Evolutionary conservation across 441 rosid genomes (phyloP), one percentile per base, ranked within the genome.

Genomic region (Erysimum cheiri): DNA sequence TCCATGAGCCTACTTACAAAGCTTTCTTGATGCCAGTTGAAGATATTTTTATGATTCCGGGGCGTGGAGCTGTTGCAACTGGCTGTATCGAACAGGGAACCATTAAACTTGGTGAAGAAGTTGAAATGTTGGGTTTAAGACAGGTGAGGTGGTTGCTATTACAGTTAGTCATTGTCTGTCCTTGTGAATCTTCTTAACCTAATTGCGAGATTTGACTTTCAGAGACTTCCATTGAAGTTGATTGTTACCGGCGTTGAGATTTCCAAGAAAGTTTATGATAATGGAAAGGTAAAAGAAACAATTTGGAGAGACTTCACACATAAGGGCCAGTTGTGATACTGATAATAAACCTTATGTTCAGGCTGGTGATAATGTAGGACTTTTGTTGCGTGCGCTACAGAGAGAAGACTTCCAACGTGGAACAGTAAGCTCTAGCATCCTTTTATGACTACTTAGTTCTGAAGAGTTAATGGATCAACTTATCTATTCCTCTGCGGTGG

Each of bases 361-460:
- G 98, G 98, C 96, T 84, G 97, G 98, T 79, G 96, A 94, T 78
- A 94, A 91, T 72, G 98, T 94, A 22, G 97, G 98, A 59, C 98
- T 91, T 75, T 96, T 94, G 28, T 82, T 94, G 4, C 97, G 96
- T 83, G 96, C 96, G 50, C 65, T 94, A 60, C 91, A 90, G 75
- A 80, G 98, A 47, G 97, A 93, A n/a, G 98, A 93, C 70, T 72
- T 91, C 35, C 85, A 88, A 60, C 86, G 97, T 59, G 98, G 98
- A 79, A 24, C 52, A 64, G 73, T 72, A 68, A 64, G 31, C 64
- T 24, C 71, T 86, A 85, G 88, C 22, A 29, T 26, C 41, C 14
- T 50, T 26, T 29, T 29, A 8, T 36, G 44, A 19, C 19, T 47
- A 35, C 2, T 0, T 4, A 22, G 3, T 14, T 65, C 15, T 1